Base-by-base conservation (phyloP, 23 red algal genomes). In the Pyropia yezoensis region DNA sequence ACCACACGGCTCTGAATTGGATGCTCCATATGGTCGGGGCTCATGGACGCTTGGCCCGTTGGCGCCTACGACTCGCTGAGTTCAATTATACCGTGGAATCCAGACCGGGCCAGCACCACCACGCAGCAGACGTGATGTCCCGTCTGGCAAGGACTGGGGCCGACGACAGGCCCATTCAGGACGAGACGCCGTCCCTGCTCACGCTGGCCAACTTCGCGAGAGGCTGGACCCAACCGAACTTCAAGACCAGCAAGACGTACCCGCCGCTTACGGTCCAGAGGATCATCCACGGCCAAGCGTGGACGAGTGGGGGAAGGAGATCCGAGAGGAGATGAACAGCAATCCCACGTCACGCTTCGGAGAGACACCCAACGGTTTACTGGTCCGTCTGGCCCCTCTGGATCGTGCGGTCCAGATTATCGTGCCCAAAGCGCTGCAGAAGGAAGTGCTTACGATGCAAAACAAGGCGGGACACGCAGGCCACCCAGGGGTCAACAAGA, bases 221-320 rank as follows among this genome's bases (percentile, higher is more conserved):
- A n/a, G n/a, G n/a, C n/a, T n/a, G n/a, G n/a, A n/a, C n/a, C n/a
- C n/a, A n/a, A n/a, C n/a, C n/a, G n/a, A n/a, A n/a, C n/a, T n/a
- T n/a, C 13, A 27, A 27, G 24, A 61, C 57, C 6, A 4, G 4
- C 30, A 4, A 13, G 26, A 27, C 11, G 26, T 11, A 13, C 7
- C 57, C 24, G 57, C 13, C 5, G 13, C 24, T 61, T 6, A 27
- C 13, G 11, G 26, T 61, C 9, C 5, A 66, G 50, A 45, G 50
- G 29, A 27, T 66, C 27, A 18, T 63, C 13, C 13, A 26, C 11
- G 72, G 27, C 19, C 57, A 63, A 76, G 18, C 55, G n/a, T n/a
- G 57, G 58, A 61, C 15, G 25, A 76, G 27, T 27, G 6, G 17
- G 29, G 27, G 27, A 32, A 6, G 9, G 18, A 12, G 33, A 33